Percentiles rank a stretch among this genome's conserved stretches.
Evolutionary conservation across 23 red algal genomes (phyloP).

Genomic region (Porphyridium purpureum): DNA sequence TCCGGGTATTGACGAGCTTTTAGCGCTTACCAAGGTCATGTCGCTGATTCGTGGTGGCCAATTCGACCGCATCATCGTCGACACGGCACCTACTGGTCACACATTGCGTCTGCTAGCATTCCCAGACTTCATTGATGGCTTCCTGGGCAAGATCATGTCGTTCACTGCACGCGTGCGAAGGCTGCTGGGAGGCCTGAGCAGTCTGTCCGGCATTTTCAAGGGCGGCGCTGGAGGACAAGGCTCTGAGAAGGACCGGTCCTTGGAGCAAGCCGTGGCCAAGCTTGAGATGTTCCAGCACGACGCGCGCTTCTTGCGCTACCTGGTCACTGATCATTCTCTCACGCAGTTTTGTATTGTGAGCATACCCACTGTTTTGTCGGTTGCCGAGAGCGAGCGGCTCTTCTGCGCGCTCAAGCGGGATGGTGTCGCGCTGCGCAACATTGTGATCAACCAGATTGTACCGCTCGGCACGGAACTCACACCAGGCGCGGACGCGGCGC

Average conservation of each 20-base stretch:
- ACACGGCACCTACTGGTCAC: constrained; percentile 95
- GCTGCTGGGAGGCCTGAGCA: constrained; percentile 29
- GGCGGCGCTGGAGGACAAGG: constrained; percentile 7
- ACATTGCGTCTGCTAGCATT: constrained; percentile 76
- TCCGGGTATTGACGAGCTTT: constrained; percentile 86
- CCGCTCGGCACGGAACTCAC: too few species aligned
- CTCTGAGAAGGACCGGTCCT: neutral
- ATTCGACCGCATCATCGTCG: constrained; percentile 81
- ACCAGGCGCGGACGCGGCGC: too few species aligned
- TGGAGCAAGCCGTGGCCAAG: constrained; percentile 5
- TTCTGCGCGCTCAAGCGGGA: constrained; percentile 18
- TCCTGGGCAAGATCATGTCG: constrained; percentile 64
- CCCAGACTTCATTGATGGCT: constrained; percentile 85
- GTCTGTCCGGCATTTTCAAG: constrained; percentile 23
- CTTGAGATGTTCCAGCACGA: constrained; percentile 38
- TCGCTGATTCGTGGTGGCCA: constrained; percentile 47
- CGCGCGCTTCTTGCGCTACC: constrained; percentile 15
- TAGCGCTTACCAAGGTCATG: constrained; percentile 80
- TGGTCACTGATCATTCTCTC: constrained; percentile 23
- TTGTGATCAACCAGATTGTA: constrained; percentile 88
- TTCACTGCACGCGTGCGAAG: constrained; percentile 67
- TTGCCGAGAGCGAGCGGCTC: constrained; percentile 74
- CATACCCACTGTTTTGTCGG: constrained; percentile 66
- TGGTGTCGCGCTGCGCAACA: constrained; percentile 23
- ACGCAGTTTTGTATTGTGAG: constrained; percentile 80